A percentile compares a stretch with the other conserved stretches of the same genome.
Conservation (phyloP, 495 filamentous ascomycete genomes). For the Aspergillus heteromorphus region DNA sequence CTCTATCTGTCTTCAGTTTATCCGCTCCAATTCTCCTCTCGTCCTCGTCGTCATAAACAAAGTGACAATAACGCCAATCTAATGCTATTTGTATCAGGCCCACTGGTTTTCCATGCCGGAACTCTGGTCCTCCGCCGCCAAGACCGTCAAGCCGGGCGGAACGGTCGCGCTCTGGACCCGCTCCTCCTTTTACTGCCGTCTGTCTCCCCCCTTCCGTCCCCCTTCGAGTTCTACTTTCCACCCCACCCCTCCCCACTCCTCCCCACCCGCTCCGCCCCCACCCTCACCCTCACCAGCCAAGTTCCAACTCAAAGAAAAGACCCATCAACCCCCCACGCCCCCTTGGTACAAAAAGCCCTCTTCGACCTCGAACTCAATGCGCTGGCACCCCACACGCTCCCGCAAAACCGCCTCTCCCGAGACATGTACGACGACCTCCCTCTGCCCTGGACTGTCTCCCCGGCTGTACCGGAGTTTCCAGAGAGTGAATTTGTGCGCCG, state of each 20-base stretch:
- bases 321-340: background rate
- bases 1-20: no score
- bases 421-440: background rate
- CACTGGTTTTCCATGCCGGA: background rate
- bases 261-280: no score
- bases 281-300: no score
- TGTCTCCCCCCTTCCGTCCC: background rate
- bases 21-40: no score
- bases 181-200: background rate
- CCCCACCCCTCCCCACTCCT: no score
- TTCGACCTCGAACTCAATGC: background rate
- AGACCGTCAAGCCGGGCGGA: background rate
- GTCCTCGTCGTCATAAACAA: no score
- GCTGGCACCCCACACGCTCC: background rate
- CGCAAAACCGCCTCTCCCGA: background rate
- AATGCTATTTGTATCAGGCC: no score
- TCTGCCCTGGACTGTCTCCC: background rate
- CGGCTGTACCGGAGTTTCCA: background rate
- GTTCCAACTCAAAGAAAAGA: background rate
- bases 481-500: background rate
- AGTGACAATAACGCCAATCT: no score
- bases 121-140: background rate
- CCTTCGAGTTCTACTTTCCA: no score
- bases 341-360: background rate
- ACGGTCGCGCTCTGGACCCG: background rate